Evolutionary conservation across 1,284 basidiomycete genomes (phyloP).

Genomic region (Ustilago hordei): DNA sequence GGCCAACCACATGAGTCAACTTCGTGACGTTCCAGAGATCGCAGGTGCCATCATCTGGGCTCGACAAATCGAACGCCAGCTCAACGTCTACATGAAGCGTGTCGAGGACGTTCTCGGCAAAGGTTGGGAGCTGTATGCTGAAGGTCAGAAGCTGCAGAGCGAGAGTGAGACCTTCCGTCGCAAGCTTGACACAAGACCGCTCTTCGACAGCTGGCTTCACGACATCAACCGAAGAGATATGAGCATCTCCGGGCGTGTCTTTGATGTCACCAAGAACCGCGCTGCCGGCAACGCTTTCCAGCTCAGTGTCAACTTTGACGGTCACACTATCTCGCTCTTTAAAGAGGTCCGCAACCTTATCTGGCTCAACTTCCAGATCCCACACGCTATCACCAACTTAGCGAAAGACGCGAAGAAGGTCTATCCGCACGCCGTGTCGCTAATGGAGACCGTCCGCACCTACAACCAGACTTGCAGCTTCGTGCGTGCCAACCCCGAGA

Average conservation of each 20-base stretch:
- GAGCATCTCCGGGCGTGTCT: conserved; percentile 92
- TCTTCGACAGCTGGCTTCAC: conserved; percentile 95
- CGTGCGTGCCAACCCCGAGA: conserved; percentile 83
- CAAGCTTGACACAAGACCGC: conserved; percentile 92
- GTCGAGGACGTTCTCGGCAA: conserved; percentile 98
- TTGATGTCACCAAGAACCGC: conserved; percentile 88
- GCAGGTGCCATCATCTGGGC: conserved; percentile 99
- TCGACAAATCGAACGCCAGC: conserved; percentile 94
- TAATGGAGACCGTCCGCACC: conserved; percentile 97
- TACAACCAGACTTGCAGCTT: conserved; percentile 93
- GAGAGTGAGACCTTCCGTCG: conserved; percentile 92
- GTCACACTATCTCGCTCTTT: conserved; percentile 96
- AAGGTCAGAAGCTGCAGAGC: conserved; percentile 94
- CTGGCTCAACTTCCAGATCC: conserved; percentile 95
- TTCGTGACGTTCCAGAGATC: conserved; percentile 96
- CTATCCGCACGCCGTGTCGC: conserved; percentile 90
- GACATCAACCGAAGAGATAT: conserved; percentile 90
- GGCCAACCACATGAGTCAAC: conserved; percentile 97
- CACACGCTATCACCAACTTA: conserved; percentile 92
- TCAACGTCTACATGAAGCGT: conserved; percentile 97
- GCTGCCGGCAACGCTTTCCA: conserved; percentile 74
- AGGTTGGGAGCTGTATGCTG: conserved; percentile 98
- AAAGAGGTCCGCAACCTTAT: conserved; percentile 96
- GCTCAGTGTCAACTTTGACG: conserved; percentile 95
- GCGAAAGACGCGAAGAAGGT: conserved; percentile 98